These are phyloP conservation scores for Maudiozyma turicensis DNA, from an alignment of 805 yeast species.

Conservation along the genomic window DNA sequence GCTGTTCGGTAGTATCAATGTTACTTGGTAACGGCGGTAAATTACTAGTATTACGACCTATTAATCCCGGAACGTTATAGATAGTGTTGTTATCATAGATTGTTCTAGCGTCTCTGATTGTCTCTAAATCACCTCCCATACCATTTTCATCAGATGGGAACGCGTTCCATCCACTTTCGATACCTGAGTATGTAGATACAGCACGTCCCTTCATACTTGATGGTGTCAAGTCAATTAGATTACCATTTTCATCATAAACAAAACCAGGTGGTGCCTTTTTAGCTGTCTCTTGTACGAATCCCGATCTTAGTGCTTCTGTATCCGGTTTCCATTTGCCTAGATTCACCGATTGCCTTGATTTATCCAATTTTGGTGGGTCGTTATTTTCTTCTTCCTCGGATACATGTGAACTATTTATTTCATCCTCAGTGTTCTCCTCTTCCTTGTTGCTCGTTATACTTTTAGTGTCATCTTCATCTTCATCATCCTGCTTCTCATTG, in stretches of 20 bases:
- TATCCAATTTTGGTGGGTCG: neutral
- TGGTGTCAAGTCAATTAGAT: conserved; percentile 24
- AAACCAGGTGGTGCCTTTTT: conserved; percentile 28
- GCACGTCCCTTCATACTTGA: conserved; percentile 23
- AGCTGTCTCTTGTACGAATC: conserved; percentile 33
- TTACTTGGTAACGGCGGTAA: conserved; percentile 28
- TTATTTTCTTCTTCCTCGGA: neutral
- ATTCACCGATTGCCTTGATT: conserved; percentile 11
- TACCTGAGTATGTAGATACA: conserved; percentile 26
- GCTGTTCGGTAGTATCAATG: conserved; percentile 1
- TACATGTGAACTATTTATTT: neutral
- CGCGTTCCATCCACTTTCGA: conserved; percentile 30
- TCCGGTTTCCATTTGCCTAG: conserved; percentile 45
- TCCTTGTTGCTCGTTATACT: neutral
- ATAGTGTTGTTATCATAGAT: conserved; percentile 29
- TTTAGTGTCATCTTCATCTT: neutral
- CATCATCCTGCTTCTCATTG: neutral
- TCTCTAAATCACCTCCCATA: conserved; percentile 20
- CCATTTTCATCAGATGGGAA: conserved; percentile 23
- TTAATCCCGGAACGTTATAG: conserved; percentile 29
- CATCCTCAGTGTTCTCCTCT: neutral
- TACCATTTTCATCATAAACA: conserved; percentile 27
- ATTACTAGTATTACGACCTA: conserved; percentile 15
- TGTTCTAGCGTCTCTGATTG: conserved; percentile 28
- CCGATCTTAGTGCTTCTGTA: conserved; percentile 32